Evolutionary conservation across 768 basidiomycete species (phyloP), one percentile per base, ranked within the genome.

Genomic region (Suillus cothurnatus): DNA sequence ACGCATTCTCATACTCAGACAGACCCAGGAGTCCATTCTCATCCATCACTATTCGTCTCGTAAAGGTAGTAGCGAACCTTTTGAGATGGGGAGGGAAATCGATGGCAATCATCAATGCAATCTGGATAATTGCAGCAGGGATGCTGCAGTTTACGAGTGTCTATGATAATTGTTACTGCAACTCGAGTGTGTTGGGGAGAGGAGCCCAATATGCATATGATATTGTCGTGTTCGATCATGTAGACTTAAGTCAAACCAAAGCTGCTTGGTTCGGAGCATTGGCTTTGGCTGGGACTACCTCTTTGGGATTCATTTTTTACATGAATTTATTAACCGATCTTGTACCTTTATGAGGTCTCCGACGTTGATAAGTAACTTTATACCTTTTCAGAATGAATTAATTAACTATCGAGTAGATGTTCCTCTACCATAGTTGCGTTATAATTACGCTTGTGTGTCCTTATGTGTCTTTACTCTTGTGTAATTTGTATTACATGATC

Each of bases 221-320:
- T 15, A 72, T 82, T 19, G 73, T 82, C 2, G 3, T 21, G 2
- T 26, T 61, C 0, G 4, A 1, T 4, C 0, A 7, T 1, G 62
- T 55, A 6, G 80, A 80, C 49, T 28, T 79, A 4, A 26, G 32
- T 7, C 38, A 62, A 49, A 77, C 77, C 69, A 72, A 64, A 49
- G 47, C 19, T 0, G 78, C 77, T 23, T 82, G 82, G 82, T 73
- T 77, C 47, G 80, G 81, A 0, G 82, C 75, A 1, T 71, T 80
- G 0, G 68, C 63, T 14, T 70, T 82, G 4, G 73, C 11, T n/a
- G 31, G 53, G 9, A 4, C 53, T 14, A 7, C 12, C 6, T 32
- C 21, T n/a, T 34, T 55, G 21, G 53, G 53, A 14, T 55, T 55
- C 21, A 55, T 55, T 36, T 55, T 32, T 55, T 55, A 32, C 12